Evolutionary conservation across 2,329 filamentous ascomycete species (phyloP), one percentile per base, ranked within the genome.

Genomic region (Xylaria sp.): DNA sequence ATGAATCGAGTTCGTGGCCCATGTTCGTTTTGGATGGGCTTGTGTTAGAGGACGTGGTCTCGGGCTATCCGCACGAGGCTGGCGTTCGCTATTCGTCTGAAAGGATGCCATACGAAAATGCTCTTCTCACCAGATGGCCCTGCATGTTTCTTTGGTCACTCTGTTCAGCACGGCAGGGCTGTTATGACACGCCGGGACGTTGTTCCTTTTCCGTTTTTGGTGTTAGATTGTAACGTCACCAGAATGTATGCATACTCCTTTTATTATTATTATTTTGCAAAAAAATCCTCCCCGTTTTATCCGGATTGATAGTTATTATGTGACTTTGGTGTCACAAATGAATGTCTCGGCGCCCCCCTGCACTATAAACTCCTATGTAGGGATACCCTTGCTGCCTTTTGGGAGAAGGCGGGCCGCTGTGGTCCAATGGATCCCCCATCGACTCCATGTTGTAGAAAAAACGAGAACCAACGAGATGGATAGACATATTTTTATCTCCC

Each of bases 91-190:
- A 59, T 58, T 46, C 36, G 59, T 53, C 42, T 26, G 53, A 54
- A 59, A 40, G 40, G 38, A 17, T 58, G 44, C 44, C 15, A 38
- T 63, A 11, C 26, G 20, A 10, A 33, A 33, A 31, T 63, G 15
- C 48, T 44, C 36, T 42, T 44, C 46, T 20, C 40, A 44, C 15
- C 3, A 2, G 31, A 7, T 9, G 31, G 20, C 61, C 28, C 2
- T 23, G 33, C 10, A 2, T 44, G 17, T 15, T 46, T 54, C 6
- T 60, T 51, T 61, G 26, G 65, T 61, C 65, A 59, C 51, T 49
- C n/a, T 57, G 36, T 46, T 65, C 66, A 62, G 66, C 66, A 26
- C 26, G n/a, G 28, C 62, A 62, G 38, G 49, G n/a, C 15, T 9
- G 23, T 2, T 9, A 20, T 28, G 26, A 53, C 33, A 13, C 10